Conservation (phyloP, 257 asterid genomes). For the Perilla frutescens region DNA sequence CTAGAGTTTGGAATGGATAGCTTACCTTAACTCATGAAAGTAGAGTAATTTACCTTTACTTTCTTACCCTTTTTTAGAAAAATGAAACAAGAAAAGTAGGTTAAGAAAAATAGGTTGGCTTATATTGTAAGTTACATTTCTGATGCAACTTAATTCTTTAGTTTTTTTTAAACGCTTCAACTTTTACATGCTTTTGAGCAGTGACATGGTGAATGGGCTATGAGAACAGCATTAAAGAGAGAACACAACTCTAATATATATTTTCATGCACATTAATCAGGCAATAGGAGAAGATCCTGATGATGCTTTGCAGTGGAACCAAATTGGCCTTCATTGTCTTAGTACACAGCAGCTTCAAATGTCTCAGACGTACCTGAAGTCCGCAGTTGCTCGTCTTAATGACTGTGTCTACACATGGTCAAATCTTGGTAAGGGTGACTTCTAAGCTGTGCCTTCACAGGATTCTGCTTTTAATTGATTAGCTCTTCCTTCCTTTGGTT, state of each 20-base stretch:
- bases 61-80: conserved; percentile 1
- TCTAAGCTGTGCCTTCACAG: conserved; percentile 18
- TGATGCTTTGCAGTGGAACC: conserved; percentile 98
- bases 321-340: conserved; percentile 91
- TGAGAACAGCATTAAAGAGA: not conserved
- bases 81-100: not conserved
- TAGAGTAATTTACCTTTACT: not conserved
- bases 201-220: conserved; percentile 1
- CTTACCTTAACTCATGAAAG: not conserved
- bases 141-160: not conserved
- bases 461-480: not conserved
- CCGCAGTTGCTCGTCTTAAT: conserved; percentile 77
- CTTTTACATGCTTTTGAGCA: conserved; percentile 8
- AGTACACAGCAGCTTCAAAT: conserved; percentile 80
- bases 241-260: conserved; percentile 28
- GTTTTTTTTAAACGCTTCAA: not conserved
- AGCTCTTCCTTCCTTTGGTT: conserved; percentile 14
- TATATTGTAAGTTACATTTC: not conserved
- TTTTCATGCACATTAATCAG: conserved; percentile 48
- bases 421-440: conserved; percentile 70
- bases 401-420: conserved; percentile 92
- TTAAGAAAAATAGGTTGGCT: not conserved
- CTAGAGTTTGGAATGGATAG: not conserved
- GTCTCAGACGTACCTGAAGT: conserved; percentile 83
- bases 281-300: conserved; percentile 92